Evolutionary conservation across 495 filamentous ascomycete species (phyloP).

Genomic region (Penicillium parvum): DNA sequence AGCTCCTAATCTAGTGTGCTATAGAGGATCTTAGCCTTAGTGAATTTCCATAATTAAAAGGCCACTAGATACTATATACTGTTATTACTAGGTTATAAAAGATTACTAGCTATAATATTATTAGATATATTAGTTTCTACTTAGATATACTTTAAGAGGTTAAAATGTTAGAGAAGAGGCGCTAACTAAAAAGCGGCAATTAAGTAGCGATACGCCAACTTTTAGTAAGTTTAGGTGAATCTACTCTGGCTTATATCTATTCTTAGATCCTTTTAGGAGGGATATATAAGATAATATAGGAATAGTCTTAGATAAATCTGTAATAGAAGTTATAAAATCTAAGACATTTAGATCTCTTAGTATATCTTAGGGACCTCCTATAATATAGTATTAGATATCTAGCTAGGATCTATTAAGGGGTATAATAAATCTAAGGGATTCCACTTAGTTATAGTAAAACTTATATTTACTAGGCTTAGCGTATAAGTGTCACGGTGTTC

Average conservation of each 20-base stretch:
- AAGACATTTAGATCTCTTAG: constrained; percentile 1
- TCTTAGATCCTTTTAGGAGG: background rate
- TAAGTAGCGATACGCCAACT: background rate
- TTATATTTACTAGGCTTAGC: too few species aligned
- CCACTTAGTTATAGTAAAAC: too few species aligned
- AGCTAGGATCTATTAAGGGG: too few species aligned
- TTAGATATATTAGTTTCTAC: background rate
- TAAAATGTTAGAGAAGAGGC: background rate
- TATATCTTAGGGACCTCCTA: background rate
- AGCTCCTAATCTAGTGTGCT: too few species aligned
- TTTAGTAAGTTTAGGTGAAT: background rate
- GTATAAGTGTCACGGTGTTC: too few species aligned
- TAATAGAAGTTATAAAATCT: constrained; percentile 3
- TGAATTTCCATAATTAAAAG: background rate
- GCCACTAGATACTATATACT: background rate
- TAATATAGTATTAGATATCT: too few species aligned
- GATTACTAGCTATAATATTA: background rate
- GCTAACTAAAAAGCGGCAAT: background rate
- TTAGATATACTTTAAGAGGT: background rate
- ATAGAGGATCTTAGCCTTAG: background rate
- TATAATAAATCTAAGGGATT: too few species aligned
- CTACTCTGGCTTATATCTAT: background rate
- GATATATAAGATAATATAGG: background rate
- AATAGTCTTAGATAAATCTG: background rate
- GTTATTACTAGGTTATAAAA: background rate